phyloP scores from a whole-genome alignment of 768 basidiomycete genomes.

The Sarcomyxa edulis region DNA sequence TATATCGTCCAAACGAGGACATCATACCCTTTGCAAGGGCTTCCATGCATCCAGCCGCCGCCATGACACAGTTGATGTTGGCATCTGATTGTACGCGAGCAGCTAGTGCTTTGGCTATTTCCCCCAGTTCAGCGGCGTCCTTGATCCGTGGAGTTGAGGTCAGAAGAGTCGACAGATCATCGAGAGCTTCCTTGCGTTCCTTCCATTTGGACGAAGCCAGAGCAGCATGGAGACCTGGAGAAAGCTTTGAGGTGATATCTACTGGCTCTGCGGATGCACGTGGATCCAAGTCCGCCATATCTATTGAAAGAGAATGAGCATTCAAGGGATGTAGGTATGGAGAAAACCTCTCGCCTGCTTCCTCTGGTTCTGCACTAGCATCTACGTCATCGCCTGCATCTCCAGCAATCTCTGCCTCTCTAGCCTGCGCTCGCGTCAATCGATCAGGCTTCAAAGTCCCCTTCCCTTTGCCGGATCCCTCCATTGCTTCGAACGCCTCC shows the following conservation, averaged over 20 bases:
- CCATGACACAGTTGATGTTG: conserved; percentile 93
- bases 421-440: conserved; percentile 68
- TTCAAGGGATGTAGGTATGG: conserved; percentile 3
- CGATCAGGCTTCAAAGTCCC: conserved; percentile 78
- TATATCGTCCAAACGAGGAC: conserved; percentile 66
- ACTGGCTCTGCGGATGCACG: conserved; percentile 76
- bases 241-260: conserved; percentile 71
- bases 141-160: conserved; percentile 69
- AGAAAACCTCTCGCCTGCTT: conserved; percentile 37
- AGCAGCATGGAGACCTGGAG: conserved; percentile 64
- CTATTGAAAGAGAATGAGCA: conserved; percentile 23
- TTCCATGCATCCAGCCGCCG: conserved; percentile 81
- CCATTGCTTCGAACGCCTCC: conserved; percentile 81
- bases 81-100: conserved; percentile 81
- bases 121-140: conserved; percentile 73
- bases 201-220: conserved; percentile 97
- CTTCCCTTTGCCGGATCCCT: conserved; percentile 80
- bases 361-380: conserved; percentile 28
- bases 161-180: conserved; percentile 71
- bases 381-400: conserved; percentile 30
- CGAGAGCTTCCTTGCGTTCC: conserved; percentile 88
- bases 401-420: conserved; percentile 55
- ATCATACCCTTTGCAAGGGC: conserved; percentile 81
- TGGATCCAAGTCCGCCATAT: conserved; percentile 63
- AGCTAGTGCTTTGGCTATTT: conserved; percentile 73